phyloP scores from a whole-genome alignment of 352 stramenopile species.

The Phytophthora palmivora region DNA sequence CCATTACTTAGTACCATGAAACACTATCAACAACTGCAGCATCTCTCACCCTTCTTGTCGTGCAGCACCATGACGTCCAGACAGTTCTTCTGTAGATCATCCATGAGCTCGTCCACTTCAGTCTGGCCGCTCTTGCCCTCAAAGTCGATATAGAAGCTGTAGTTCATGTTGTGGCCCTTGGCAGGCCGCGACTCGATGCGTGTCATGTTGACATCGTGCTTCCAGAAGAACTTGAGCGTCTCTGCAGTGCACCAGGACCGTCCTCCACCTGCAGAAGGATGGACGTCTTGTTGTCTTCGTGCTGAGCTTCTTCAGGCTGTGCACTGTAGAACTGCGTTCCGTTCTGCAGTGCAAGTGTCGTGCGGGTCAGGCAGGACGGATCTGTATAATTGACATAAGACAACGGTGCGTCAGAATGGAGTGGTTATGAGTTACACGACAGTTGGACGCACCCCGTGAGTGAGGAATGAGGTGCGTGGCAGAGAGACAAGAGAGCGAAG shows the following conservation, averaged over 20 bases:
- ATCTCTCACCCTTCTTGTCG: slow-evolving; percentile 88
- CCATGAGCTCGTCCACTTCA: slow-evolving; percentile 87
- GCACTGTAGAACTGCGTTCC: slow-evolving; percentile 27
- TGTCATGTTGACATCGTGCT: slow-evolving; percentile 97
- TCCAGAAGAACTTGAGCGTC: slow-evolving; percentile 97
- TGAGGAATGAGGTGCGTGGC: slow-evolving; percentile 24
- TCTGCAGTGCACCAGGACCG: slow-evolving; percentile 91
- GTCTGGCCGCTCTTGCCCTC: slow-evolving; percentile 85
- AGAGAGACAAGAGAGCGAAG: slow-evolving; percentile 22
- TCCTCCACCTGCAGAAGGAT: slow-evolving; percentile 82
- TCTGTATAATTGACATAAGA: slow-evolving; percentile 7
- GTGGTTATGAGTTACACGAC: background rate
- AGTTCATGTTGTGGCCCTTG: slow-evolving; percentile 81
- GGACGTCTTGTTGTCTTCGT: slow-evolving; percentile 78
- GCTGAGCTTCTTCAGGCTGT: slow-evolving; percentile 35
- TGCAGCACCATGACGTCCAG: slow-evolving; percentile 93
- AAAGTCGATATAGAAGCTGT: slow-evolving; percentile 96
- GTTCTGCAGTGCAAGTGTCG: slow-evolving; percentile 13
- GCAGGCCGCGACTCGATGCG: slow-evolving; percentile 95
- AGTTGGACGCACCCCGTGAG: slow-evolving; percentile 7
- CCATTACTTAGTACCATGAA: slow-evolving; percentile 2
- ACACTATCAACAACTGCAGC: background rate
- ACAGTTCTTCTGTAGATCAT: slow-evolving; percentile 86
- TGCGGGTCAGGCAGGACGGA: slow-evolving; percentile 13
- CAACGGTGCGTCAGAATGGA: slow-evolving; percentile 3